A percentile compares a stretch with the other conserved stretches of the same genome.
These are phyloP conservation scores for Aotearoamyces nothofagi DNA, from an alignment of 2,329 filamentous ascomycete genomes.

Conservation along the genomic window DNA sequence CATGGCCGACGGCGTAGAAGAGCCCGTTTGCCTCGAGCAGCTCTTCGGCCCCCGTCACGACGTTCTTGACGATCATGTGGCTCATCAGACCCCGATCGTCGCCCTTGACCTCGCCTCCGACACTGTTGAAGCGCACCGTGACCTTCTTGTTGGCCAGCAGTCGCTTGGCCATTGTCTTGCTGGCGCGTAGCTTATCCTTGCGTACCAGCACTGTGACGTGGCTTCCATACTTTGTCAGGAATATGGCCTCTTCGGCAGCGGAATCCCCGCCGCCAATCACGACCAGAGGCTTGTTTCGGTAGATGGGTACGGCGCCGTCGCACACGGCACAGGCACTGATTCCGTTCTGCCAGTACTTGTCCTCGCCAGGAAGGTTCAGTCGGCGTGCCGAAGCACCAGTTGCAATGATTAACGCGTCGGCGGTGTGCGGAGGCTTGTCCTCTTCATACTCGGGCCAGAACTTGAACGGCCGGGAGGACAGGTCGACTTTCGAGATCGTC, in stretches of 20 bases:
- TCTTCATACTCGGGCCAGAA: slow-evolving; percentile 86
- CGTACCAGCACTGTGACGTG: slow-evolving; percentile 91
- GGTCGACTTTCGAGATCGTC: slow-evolving; percentile 79
- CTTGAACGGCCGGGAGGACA: slow-evolving; percentile 74
- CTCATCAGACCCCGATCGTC: slow-evolving; percentile 80
- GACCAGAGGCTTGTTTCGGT: slow-evolving; percentile 86
- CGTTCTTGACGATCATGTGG: slow-evolving; percentile 71
- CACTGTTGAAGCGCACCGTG: slow-evolving; percentile 74
- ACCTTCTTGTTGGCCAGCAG: slow-evolving; percentile 76
- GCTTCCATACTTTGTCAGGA: slow-evolving; percentile 92
- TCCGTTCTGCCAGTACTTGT: slow-evolving; percentile 94
- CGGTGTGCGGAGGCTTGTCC: slow-evolving; percentile 65
- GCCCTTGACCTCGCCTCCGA: slow-evolving; percentile 71
- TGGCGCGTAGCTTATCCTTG: slow-evolving; percentile 72
- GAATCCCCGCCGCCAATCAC: slow-evolving; percentile 96
- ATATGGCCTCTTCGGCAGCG: slow-evolving; percentile 92
- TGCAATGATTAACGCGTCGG: slow-evolving; percentile 84
- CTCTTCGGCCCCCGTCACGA: slow-evolving; percentile 59
- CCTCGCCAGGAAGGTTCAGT: slow-evolving; percentile 72
- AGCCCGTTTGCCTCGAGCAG: slow-evolving; percentile 81
- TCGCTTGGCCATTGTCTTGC: slow-evolving; percentile 81
- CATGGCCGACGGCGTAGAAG: slow-evolving; percentile 96
- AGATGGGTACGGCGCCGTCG: slow-evolving; percentile 93
- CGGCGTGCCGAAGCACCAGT: slow-evolving; percentile 87
- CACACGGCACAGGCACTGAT: slow-evolving; percentile 95